A percentile compares a stretch with the other conserved stretches of the same genome.
Conservation (phyloP, 768 basidiomycete genomes). For the Podaxis mareebaensis region DNA sequence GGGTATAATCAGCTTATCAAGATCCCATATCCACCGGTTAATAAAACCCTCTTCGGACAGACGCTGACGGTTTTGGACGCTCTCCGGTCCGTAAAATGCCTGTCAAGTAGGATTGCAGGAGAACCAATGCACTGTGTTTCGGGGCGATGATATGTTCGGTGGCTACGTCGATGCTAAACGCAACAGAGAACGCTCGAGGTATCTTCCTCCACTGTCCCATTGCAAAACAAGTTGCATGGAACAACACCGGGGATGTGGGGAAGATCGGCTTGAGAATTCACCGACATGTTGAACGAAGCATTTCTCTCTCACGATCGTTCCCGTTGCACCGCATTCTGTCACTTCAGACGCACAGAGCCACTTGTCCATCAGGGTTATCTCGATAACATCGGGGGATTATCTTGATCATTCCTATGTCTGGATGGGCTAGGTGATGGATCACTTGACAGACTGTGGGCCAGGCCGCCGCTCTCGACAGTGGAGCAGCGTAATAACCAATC, state of each 20-base stretch:
- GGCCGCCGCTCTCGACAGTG: not conserved
- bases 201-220: not conserved
- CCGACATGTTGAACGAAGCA: constrained; percentile 6
- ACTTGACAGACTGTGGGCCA: not conserved
- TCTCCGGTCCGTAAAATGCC: too few species aligned
- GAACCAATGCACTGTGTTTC: not conserved
- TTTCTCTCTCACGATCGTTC: constrained; percentile 4
- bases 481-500: not conserved
- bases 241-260: not conserved
- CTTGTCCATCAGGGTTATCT: constrained; percentile 6
- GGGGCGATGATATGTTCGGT: not conserved
- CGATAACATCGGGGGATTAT: constrained; percentile 10
- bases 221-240: not conserved
- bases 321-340: constrained; percentile 14
- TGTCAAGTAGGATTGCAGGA: not conserved
- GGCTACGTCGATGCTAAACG: not conserved
- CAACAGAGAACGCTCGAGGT: not conserved
- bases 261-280: not conserved
- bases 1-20: constrained; percentile 7
- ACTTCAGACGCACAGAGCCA: not conserved
- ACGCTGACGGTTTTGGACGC: not conserved
- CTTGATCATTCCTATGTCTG: not conserved
- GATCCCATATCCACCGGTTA: constrained; percentile 11
- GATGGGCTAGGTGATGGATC: not conserved
- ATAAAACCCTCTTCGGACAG: not conserved